Percentiles rank a stretch among this genome's conserved stretches.
Evolutionary conservation across 768 basidiomycete species (phyloP).

Genomic region (Tremella yokohamensis): DNA sequence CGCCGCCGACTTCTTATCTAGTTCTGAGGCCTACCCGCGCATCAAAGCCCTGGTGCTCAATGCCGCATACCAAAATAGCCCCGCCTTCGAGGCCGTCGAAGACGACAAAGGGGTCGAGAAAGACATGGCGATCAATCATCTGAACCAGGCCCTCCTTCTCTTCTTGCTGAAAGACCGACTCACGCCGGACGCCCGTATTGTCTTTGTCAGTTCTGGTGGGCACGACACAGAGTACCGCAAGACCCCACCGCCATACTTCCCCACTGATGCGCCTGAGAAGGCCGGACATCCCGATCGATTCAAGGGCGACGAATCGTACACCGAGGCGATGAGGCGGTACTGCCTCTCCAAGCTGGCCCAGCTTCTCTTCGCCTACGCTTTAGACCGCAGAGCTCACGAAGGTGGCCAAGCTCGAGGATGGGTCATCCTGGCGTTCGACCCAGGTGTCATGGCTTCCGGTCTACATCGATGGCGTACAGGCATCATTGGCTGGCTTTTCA

Average conservation of each 20-base stretch:
- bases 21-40: slow-evolving; percentile 3
- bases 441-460: slow-evolving; percentile 14
- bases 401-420: slow-evolving; percentile 4
- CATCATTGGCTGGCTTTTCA: neutral
- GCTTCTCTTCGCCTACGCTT: slow-evolving; percentile 17
- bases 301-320: neutral
- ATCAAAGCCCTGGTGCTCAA: slow-evolving; percentile 17
- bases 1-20: neutral
- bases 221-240: neutral
- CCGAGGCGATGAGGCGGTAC: slow-evolving; percentile 7
- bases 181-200: neutral
- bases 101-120: slow-evolving; percentile 14
- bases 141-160: slow-evolving; percentile 21
- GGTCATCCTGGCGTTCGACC: slow-evolving; percentile 13
- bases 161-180: slow-evolving; percentile 17
- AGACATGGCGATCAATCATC: slow-evolving; percentile 16
- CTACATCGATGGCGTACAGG: slow-evolving; percentile 10
- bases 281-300: too few species aligned
- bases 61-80: slow-evolving; percentile 6
- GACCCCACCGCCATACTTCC: too few species aligned
- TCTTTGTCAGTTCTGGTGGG: neutral
- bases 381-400: slow-evolving; percentile 5
- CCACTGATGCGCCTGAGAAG: too few species aligned
- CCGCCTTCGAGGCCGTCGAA: neutral
- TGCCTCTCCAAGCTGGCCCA: slow-evolving; percentile 11